These are phyloP conservation scores for Cruciata laevipes DNA, from an alignment of 257 asterid species.

Conservation along the genomic window DNA sequence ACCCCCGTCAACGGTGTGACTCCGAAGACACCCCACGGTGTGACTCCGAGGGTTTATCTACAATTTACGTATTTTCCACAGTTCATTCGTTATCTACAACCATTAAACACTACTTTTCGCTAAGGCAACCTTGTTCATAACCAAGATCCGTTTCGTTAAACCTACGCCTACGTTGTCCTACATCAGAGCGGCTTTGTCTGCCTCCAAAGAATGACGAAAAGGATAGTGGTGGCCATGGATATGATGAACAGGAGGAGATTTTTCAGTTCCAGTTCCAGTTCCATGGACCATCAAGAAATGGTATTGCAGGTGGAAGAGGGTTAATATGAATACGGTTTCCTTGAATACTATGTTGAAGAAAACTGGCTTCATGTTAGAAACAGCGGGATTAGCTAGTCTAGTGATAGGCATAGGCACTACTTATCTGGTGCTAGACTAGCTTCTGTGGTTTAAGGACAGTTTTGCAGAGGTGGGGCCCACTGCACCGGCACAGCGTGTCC, in stretches of 20 bases:
- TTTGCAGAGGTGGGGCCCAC: background rate
- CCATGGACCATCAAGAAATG: conserved; percentile 19
- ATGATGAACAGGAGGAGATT: conserved; percentile 12
- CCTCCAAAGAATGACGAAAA: conserved; percentile 21
- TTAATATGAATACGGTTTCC: conserved; percentile 8
- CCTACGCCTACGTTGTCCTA: no score
- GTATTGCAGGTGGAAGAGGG: conserved; percentile 21
- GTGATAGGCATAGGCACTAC: background rate
- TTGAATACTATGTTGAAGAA: conserved; percentile 32
- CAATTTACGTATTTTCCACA: no score
- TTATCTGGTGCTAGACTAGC: background rate
- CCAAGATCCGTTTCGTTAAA: no score
- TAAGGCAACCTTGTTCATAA: no score
- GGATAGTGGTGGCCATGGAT: conserved; percentile 12
- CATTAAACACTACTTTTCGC: no score
- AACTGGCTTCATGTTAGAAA: background rate
- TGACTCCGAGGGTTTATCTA: no score
- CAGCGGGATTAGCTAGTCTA: background rate
- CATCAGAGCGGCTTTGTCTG: conserved; percentile 38
- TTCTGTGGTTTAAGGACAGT: background rate
- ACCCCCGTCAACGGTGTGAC: no score
- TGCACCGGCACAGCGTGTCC: no score
- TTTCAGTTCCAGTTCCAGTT: background rate
- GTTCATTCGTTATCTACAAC: no score
- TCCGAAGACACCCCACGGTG: no score